A percentile compares a stretch with the other conserved stretches of the same genome.
Conservation (phyloP, 163 green algal genomes). For the Scenedesmus sp. region DNA sequence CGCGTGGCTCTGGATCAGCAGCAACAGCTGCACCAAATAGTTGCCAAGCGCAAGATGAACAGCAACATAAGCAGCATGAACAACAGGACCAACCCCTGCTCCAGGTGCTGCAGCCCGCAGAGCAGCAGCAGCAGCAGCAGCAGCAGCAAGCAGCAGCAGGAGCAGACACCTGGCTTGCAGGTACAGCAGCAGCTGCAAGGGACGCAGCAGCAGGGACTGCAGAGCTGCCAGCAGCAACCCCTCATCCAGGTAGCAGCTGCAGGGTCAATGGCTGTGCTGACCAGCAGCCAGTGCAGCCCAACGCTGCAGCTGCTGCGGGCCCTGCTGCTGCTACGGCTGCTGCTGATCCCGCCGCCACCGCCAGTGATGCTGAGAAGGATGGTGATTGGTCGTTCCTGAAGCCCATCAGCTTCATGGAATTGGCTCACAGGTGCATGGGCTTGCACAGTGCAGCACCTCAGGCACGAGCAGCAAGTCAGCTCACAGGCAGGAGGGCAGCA, state of each 20-base stretch:
- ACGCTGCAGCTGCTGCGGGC: not conserved
- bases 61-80: not conserved
- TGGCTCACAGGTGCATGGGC: slow-evolving; percentile 12
- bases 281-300: not conserved
- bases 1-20: not conserved
- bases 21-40: slow-evolving; percentile 2
- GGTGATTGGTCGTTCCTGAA: slow-evolving; percentile 7
- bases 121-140: not conserved
- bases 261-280: not conserved
- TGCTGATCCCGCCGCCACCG: not conserved
- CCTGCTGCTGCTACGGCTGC: not conserved
- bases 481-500: not conserved
- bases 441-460: not conserved
- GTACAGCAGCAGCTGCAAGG: not conserved
- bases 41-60: not conserved
- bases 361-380: not conserved
- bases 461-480: not conserved
- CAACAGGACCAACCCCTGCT: not conserved
- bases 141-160: not conserved
- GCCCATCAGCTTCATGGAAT: not conserved
- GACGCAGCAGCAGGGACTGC: not conserved
- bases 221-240: not conserved
- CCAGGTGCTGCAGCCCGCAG: not conserved
- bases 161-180: not conserved
- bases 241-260: not conserved